Percentiles rank a stretch among this genome's conserved stretches.
phyloP scores from a whole-genome alignment of 768 basidiomycete genomes.

The Lyophyllum semitale region DNA sequence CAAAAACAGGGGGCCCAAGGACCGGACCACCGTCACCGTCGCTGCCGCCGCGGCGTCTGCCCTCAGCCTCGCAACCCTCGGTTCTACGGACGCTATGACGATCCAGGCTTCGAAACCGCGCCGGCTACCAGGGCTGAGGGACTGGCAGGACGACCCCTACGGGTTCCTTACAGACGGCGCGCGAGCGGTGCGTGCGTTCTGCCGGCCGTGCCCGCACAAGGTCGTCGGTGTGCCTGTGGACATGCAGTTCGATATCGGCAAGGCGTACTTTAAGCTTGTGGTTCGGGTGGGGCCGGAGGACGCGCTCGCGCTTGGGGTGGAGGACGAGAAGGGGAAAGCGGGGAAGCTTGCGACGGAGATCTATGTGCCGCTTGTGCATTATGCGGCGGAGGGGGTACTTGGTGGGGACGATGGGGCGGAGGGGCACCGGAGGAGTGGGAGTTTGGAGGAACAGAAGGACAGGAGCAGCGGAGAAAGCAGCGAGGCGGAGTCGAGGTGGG shows the following conservation, averaged over 20 bases:
- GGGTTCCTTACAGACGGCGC: slow-evolving; percentile 85
- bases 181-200: slow-evolving; percentile 82
- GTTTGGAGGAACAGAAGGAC: slow-evolving; percentile 19
- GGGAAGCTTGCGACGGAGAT: slow-evolving; percentile 78
- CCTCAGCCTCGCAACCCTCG: slow-evolving; percentile 26
- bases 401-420: background rate
- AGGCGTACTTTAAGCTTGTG: slow-evolving; percentile 68
- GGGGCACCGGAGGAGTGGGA: slow-evolving; percentile 11
- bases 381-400: slow-evolving; percentile 42
- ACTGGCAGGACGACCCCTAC: slow-evolving; percentile 53
- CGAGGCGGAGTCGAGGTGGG: slow-evolving; percentile 15
- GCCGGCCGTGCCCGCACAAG: slow-evolving; percentile 78
- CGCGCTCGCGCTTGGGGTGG: slow-evolving; percentile 33
- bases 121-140: slow-evolving; percentile 20
- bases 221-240: slow-evolving; percentile 68
- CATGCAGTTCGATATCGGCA: slow-evolving; percentile 75
- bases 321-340: slow-evolving; percentile 12
- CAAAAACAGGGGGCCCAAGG: slow-evolving; percentile 22
- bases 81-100: slow-evolving; percentile 10
- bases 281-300: slow-evolving; percentile 68
- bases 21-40: slow-evolving; percentile 9
- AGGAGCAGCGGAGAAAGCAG: slow-evolving; percentile 13
- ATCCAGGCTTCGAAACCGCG: background rate
- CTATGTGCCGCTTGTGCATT: slow-evolving; percentile 90
- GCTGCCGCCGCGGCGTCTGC: slow-evolving; percentile 26